Base-by-base conservation (phyloP, 2,329 filamentous ascomycete genomes). In the Calonectria hawksworthii region DNA sequence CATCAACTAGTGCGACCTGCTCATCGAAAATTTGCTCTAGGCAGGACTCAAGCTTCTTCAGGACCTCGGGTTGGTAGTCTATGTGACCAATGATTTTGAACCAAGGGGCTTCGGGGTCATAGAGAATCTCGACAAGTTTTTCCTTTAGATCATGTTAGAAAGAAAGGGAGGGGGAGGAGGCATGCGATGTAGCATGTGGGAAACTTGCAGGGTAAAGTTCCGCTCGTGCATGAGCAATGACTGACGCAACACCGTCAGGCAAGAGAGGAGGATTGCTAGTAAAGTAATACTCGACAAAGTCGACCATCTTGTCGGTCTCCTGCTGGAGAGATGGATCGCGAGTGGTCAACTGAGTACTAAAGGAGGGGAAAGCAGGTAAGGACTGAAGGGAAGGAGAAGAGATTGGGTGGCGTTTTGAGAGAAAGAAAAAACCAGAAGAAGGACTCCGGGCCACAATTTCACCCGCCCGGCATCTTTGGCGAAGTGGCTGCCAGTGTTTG, bases 61-160 rank as follows among this genome's bases (percentile, higher is more conserved):
- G 74, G 7, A 84, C 73, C 10, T 69, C 38, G 13, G 63, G 14
- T 18, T 81, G 76, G 23, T 71, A 5, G 1, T 65, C 52, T 0
- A 21, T 21, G 6, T 14, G 1, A 0, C 80, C 59, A 21, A 85
- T 83, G 8, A 83, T 59, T 68, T 86, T 86, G 72, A 86, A 85
- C 82, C 83, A 85, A 0, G 84, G 80, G 0, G 81, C 71, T 0
- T 84, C 81, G 1, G 84, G 83, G 32, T 86, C 84, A 38, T 86
- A 86, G 5, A 86, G 77, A 8, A 86, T 77, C 61, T 86, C 85
- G 0, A 80, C 0, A 0, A 84, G 41, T 9, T 80, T 73, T 32
- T 71, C 38, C 68, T 75, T n/a, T n/a, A n/a, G 18, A 3, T 6
- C 10, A 4, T 23, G 34, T 64, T 26, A 63, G n/a, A 3, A 32